These are phyloP conservation scores for Gnetum montanum DNA, from an alignment of 75 land plant species.

Conservation along the genomic window DNA sequence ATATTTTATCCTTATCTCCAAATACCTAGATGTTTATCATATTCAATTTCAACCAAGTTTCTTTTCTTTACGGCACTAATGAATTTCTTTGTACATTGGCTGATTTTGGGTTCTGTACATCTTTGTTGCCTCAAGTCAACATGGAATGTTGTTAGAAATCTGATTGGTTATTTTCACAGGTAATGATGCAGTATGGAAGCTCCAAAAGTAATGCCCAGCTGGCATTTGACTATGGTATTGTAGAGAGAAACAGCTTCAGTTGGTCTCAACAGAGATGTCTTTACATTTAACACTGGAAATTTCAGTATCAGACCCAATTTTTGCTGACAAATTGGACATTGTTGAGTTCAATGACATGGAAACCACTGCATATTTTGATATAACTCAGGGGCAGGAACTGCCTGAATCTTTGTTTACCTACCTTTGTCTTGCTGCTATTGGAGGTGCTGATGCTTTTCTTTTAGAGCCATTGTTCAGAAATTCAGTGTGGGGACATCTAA, in stretches of 20 bases:
- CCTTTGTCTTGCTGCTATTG: constrained; percentile 65
- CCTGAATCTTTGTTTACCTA: constrained; percentile 70
- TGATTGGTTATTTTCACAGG: too few relatives aligned
- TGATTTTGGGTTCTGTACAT: too few relatives aligned
- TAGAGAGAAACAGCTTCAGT: constrained; percentile 8
- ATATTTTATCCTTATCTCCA: too few relatives aligned
- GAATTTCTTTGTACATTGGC: too few relatives aligned
- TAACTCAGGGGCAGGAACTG: constrained; percentile 43
- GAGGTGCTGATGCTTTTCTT: constrained; percentile 85
- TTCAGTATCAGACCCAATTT: constrained; percentile 68
- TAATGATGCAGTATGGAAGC: too few relatives aligned
- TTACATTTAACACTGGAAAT: constrained; percentile 63
- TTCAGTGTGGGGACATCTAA: constrained; percentile 71
- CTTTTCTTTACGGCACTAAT: too few relatives aligned
- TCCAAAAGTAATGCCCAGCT: too few relatives aligned
- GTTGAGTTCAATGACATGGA: constrained; percentile 74
- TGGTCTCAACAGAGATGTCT: too few relatives aligned
- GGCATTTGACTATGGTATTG: constrained; percentile 85
- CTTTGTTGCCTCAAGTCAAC: too few relatives aligned
- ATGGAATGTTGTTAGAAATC: too few relatives aligned
- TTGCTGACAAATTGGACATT: constrained; percentile 88
- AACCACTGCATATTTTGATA: constrained; percentile 61
- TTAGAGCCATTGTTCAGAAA: constrained; percentile 86
- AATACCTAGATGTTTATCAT: too few relatives aligned
- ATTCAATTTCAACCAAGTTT: too few relatives aligned